Base-by-base conservation (phyloP, 768 basidiomycete genomes). In the Pisolithus orientalis region DNA sequence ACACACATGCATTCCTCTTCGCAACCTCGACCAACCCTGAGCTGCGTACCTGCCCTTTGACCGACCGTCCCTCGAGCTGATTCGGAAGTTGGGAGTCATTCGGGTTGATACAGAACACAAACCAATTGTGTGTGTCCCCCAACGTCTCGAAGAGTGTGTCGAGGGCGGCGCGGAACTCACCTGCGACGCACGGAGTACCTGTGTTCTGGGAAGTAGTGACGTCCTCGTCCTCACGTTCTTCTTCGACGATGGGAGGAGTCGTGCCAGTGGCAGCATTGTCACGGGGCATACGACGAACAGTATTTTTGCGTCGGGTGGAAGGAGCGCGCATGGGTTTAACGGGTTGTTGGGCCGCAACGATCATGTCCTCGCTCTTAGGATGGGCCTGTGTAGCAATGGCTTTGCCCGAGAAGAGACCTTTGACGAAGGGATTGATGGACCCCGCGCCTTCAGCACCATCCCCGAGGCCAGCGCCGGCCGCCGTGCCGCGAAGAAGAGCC, bases 81-180 rank as follows among this genome's bases (percentile, higher is more conserved):
- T 93, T 91, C 38, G 94, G 93, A 17, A 97, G 71, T 63, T 95
- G 95, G 25, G 91, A 85, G 70, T 97, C 94, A 64, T 98, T 99
- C 4, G 94, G 93, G 65, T 89, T 93, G 59, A 98, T 70, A 62
- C 93, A 96, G 70, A 95, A 91, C 16, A 96, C 78, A 60, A 84
- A 87, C 94, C 94, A 97, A 2, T 82, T 72, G 70, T 94, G 88
- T 14, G 91, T 88, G 60, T 96, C 94, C 50, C 87, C 84, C 25
- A 97, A 73, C 1, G 92, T 93, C 57, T 87, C 82, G 58, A 97
- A 89, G 14, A 96, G 76, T 0, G 85, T 87, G 62, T 94, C 87
- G 47, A 96, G 71, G 5, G 94, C 90, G 0, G 84, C 70, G 59
- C 83, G 82, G 76, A 96, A 92, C 68, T 94, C 91, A 49, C 94